Conservation (phyloP, 345 rosid species). For the Eucalyptus regnans region DNA sequence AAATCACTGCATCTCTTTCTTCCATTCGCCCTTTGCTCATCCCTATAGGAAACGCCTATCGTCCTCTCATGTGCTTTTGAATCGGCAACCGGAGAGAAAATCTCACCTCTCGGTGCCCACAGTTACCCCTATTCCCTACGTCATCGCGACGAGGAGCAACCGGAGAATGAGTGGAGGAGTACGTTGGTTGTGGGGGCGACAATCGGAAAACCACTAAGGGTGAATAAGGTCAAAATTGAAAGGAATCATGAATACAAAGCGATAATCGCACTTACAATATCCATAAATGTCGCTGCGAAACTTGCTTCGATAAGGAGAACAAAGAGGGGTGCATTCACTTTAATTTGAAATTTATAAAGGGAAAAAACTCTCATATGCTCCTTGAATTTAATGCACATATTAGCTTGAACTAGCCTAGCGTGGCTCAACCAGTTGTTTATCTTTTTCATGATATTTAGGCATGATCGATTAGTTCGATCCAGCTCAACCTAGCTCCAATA, state of each 20-base stretch:
- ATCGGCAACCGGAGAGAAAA: too few species aligned
- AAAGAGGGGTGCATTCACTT: not conserved
- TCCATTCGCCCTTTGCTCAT: not conserved
- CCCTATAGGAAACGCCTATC: not conserved
- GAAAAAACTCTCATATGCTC: not conserved
- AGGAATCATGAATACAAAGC: not conserved
- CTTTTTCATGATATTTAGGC: not conserved
- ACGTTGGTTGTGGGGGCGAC: not conserved
- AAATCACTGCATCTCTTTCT: too few species aligned
- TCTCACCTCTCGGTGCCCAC: not conserved
- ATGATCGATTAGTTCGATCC: not conserved
- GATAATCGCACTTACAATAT: not conserved
- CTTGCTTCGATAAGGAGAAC: not conserved
- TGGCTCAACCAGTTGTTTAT: not conserved
- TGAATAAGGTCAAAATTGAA: too few species aligned
- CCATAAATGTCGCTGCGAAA: too few species aligned
- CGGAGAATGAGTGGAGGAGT: not conserved
- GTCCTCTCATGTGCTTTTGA: too few species aligned
- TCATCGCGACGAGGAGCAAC: not conserved
- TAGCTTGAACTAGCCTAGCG: not conserved
- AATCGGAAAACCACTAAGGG: not conserved
- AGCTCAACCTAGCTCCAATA: not conserved
- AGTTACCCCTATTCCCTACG: not conserved
- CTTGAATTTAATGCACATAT: not conserved
- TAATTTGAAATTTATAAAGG: too few species aligned